phyloP scores from a whole-genome alignment of 2,329 filamentous ascomycete genomes.

The Leptosphaerulina australis region DNA sequence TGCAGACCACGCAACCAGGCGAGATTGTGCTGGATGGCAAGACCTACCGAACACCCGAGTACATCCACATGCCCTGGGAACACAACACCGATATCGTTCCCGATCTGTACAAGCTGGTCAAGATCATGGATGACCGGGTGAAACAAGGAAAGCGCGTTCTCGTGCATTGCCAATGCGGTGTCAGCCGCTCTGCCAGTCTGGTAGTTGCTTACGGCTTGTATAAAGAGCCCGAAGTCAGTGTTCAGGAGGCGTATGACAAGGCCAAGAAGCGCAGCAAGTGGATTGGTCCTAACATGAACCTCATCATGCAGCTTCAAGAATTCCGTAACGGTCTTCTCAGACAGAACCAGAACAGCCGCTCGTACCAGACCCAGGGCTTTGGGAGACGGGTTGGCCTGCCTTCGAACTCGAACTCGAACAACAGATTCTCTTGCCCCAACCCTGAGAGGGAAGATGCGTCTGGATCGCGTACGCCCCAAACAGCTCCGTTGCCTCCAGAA shows the following conservation, averaged over 20 bases:
- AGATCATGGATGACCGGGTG: conserved; percentile 74
- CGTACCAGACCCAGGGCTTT: conserved; percentile 41
- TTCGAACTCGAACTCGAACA: conserved; percentile 32
- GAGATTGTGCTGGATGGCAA: conserved; percentile 36
- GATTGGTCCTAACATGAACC: conserved; percentile 91
- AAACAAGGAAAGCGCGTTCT: conserved; percentile 78
- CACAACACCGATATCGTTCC: conserved; percentile 85
- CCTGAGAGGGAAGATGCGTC: conserved; percentile 41
- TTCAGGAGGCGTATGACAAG: conserved; percentile 82
- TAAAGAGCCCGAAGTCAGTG: conserved; percentile 74
- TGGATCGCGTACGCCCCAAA: conserved; percentile 46
- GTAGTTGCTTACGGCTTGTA: conserved; percentile 87
- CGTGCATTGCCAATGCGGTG: conserved; percentile 84
- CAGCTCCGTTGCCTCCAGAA: conserved; percentile 51
- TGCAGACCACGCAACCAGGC: conserved; percentile 36
- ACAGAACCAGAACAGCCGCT: conserved; percentile 39
- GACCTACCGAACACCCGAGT: conserved; percentile 66
- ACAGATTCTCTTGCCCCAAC: conserved; percentile 36
- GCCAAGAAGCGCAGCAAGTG: conserved; percentile 82
- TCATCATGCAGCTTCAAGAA: conserved; percentile 88
- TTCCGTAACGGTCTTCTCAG: conserved; percentile 63
- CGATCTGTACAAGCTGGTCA: conserved; percentile 76
- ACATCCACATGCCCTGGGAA: conserved; percentile 87
- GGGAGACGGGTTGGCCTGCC: conserved; percentile 42
- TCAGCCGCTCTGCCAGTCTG: conserved; percentile 81